A percentile compares a stretch with the other conserved stretches of the same genome.
Conservation (phyloP, 352 stramenopile genomes). For the Globisporangium radiosum region DNA sequence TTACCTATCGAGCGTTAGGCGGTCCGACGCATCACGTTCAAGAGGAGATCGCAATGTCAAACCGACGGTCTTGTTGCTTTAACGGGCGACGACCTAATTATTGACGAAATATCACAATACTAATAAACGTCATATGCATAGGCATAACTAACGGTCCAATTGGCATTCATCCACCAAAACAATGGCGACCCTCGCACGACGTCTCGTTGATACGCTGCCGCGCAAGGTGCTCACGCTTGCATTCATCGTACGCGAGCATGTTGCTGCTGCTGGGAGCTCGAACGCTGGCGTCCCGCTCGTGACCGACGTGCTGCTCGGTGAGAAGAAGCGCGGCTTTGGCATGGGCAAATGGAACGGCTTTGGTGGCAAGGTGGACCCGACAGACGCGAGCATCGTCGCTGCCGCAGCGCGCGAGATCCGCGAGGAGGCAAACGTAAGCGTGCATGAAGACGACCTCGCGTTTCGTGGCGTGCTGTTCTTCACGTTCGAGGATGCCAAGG, state of each 20-base stretch:
- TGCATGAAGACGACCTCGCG: conserved; percentile 21
- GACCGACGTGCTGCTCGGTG: conserved; percentile 57
- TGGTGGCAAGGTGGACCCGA: conserved; percentile 82
- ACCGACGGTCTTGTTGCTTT: no score
- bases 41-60: no score
- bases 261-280: background rate
- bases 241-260: conserved; percentile 33
- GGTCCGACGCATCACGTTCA: no score
- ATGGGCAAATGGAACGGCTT: conserved; percentile 90
- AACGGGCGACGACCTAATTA: no score
- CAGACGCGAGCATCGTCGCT: conserved; percentile 52
- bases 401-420: conserved; percentile 51
- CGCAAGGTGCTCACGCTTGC: conserved; percentile 49
- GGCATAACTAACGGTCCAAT: no score
- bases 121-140: no score
- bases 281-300: conserved; percentile 19
- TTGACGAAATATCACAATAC: no score
- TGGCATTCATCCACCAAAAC: no score
- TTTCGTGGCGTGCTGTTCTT: conserved; percentile 44
- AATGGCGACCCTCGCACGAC: background rate
- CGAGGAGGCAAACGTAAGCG: conserved; percentile 66
- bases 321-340: conserved; percentile 90
- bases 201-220: conserved; percentile 19
- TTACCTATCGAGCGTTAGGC: no score
- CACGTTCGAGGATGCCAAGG: conserved; percentile 46